A percentile compares a stretch with the other conserved stretches of the same genome.
These are phyloP conservation scores for Amanita pseudoporphyria DNA, from an alignment of 768 basidiomycete genomes.

Conservation along the genomic window DNA sequence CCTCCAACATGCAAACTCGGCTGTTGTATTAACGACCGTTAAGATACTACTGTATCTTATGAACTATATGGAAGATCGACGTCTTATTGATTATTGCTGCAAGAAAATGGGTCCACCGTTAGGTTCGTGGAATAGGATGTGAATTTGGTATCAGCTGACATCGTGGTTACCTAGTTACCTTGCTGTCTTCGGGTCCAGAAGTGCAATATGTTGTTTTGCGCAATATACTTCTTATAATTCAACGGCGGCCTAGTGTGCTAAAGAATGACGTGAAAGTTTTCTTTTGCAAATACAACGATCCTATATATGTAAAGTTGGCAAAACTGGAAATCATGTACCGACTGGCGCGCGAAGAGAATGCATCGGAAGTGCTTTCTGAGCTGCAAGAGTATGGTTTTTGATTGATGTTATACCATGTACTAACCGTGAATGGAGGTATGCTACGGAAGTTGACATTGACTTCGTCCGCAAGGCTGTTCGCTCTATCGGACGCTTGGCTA, in stretches of 20 bases:
- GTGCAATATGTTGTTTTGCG: constrained; percentile 97
- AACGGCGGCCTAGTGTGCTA: constrained; percentile 83
- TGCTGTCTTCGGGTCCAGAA: constrained; percentile 94
- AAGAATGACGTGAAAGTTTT: constrained; percentile 98
- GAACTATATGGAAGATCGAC: constrained; percentile 96
- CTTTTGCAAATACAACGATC: constrained; percentile 99
- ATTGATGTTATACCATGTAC: background rate
- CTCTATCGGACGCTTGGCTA: constrained; percentile 94
- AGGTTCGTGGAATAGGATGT: constrained; percentile 36
- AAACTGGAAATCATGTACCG: constrained; percentile 99
- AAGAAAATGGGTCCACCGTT: constrained; percentile 98
- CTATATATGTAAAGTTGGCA: constrained; percentile 96
- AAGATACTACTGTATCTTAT: constrained; percentile 93
- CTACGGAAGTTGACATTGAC: constrained; percentile 96
- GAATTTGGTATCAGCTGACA: background rate
- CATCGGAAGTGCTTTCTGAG: constrained; percentile 86
- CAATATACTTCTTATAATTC: constrained; percentile 96
- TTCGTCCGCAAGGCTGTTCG: constrained; percentile 97
- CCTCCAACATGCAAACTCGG: constrained; percentile 96
- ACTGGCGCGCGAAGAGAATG: constrained; percentile 90
- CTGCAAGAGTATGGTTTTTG: constrained; percentile 69
- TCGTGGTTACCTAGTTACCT: constrained; percentile 50
- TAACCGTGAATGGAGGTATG: constrained; percentile 52
- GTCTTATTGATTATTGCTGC: constrained; percentile 81
- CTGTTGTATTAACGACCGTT: constrained; percentile 98